Percentiles rank a stretch among this genome's conserved stretches.
phyloP scores from a whole-genome alignment of 768 basidiomycete species.

The Tephrocybe sp. region DNA sequence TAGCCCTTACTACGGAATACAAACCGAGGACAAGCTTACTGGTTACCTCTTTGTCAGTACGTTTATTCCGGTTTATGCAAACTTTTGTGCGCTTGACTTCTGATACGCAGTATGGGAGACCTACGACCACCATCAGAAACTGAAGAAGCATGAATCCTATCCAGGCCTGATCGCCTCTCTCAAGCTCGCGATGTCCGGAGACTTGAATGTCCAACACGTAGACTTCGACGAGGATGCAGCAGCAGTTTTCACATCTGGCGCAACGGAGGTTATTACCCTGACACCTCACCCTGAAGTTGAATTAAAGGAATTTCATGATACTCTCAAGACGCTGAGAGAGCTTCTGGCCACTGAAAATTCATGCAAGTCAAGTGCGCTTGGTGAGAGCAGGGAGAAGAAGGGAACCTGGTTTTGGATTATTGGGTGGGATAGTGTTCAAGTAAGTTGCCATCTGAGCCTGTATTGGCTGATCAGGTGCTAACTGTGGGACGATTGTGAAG shows the following conservation, averaged over 20 bases:
- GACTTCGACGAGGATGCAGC: constrained; percentile 8
- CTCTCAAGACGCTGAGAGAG: neutral
- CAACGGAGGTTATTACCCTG: constrained; percentile 4
- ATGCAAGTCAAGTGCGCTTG: neutral
- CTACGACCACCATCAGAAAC: constrained; percentile 9
- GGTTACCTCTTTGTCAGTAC: constrained; percentile 13
- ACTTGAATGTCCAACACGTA: constrained; percentile 8
- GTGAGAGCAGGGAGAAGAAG: constrained; percentile 13
- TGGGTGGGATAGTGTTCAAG: constrained; percentile 17
- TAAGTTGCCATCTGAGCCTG: neutral
- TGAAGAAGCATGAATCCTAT: constrained; percentile 4
- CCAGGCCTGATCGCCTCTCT: neutral
- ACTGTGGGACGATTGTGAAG: neutral
- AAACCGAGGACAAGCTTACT: constrained; percentile 10
- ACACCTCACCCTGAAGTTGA: neutral
- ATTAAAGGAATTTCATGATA: neutral
- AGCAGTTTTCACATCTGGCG: neutral
- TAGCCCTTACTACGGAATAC: constrained; percentile 14
- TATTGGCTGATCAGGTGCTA: neutral
- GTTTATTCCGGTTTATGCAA: neutral
- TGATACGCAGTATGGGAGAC: constrained; percentile 12
- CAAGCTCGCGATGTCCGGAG: neutral
- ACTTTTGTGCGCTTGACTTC: neutral
- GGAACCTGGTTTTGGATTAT: constrained; percentile 3
- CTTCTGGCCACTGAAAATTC: neutral